Conservation (phyloP, 2,329 filamentous ascomycete genomes). For the Claviceps arundinis region DNA sequence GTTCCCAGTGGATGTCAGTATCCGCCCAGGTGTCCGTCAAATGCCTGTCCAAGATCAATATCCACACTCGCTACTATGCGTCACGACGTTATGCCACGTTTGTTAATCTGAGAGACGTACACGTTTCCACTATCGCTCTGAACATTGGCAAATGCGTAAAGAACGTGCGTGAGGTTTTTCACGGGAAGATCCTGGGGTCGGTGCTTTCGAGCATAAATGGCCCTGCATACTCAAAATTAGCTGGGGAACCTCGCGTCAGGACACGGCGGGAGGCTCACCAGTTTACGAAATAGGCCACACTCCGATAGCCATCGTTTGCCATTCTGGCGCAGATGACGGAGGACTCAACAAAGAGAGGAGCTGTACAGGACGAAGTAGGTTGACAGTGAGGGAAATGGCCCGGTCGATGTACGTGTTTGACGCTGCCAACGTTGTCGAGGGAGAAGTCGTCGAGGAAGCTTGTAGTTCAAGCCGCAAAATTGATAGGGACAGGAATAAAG, state of each 20-base stretch:
- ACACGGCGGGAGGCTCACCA: conserved; percentile 29
- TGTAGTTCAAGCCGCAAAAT: too few species aligned
- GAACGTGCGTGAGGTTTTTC: conserved; percentile 72
- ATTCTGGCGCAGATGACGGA: conserved; percentile 1
- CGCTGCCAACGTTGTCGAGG: not conserved
- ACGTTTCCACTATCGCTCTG: conserved; percentile 69
- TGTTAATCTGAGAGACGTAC: conserved; percentile 21
- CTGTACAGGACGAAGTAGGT: not conserved
- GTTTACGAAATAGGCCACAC: conserved; percentile 64
- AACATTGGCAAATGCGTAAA: conserved; percentile 87
- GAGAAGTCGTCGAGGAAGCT: not conserved
- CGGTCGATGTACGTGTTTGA: not conserved
- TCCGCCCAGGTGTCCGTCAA: conserved; percentile 52
- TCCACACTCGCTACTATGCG: not conserved
- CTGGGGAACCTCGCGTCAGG: not conserved
- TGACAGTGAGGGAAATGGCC: not conserved
- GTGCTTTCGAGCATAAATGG: conserved; percentile 76
- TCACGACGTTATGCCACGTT: not conserved
- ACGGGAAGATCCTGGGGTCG: conserved; percentile 72
- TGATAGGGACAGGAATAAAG: too few species aligned
- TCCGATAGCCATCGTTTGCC: conserved; percentile 37
- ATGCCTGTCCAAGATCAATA: conserved; percentile 18
- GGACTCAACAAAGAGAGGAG: not conserved
- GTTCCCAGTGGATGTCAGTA: conserved; percentile 60
- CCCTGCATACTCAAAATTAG: conserved; percentile 29